Evolutionary conservation across 1,284 basidiomycete species (phyloP).

Genomic region (Lentinula novae-zelandiae): DNA sequence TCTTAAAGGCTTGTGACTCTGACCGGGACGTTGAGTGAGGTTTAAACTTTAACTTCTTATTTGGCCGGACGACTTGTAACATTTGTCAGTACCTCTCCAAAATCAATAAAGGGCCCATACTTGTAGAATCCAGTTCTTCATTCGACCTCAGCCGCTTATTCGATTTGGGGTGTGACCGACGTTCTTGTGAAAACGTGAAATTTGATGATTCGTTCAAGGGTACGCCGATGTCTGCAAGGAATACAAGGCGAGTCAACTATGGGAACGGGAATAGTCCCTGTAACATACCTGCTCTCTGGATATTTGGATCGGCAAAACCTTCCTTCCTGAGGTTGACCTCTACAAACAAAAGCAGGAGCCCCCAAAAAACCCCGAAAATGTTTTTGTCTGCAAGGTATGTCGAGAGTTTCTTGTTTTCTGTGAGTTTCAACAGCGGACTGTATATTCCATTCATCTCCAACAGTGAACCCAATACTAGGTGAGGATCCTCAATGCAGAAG

Average conservation of each 20-base stretch:
- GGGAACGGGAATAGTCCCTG: not conserved
- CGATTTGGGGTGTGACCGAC: not conserved
- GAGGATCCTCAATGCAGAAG: not conserved
- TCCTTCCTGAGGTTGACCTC: not conserved
- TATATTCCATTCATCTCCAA: not conserved
- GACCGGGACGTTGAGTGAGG: too few relatives aligned
- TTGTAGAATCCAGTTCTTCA: not conserved
- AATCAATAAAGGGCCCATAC: not conserved
- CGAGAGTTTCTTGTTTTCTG: not conserved
- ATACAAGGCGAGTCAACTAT: not conserved
- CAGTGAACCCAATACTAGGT: not conserved
- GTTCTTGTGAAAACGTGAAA: too few relatives aligned
- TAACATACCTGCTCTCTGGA: not conserved
- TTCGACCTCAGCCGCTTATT: not conserved
- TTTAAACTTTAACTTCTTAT: too few relatives aligned
- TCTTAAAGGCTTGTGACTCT: too few relatives aligned
- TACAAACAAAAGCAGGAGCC: not conserved
- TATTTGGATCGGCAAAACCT: not conserved
- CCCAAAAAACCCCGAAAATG: not conserved
- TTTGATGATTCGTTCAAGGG: not conserved
- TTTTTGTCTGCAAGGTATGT: not conserved
- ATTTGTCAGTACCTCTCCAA: not conserved
- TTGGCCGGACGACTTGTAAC: not conserved
- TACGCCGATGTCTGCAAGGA: not conserved
- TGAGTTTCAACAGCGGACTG: not conserved